Evolutionary conservation across 1,284 basidiomycete species (phyloP).

Genomic region (Coniferiporia weirii): DNA sequence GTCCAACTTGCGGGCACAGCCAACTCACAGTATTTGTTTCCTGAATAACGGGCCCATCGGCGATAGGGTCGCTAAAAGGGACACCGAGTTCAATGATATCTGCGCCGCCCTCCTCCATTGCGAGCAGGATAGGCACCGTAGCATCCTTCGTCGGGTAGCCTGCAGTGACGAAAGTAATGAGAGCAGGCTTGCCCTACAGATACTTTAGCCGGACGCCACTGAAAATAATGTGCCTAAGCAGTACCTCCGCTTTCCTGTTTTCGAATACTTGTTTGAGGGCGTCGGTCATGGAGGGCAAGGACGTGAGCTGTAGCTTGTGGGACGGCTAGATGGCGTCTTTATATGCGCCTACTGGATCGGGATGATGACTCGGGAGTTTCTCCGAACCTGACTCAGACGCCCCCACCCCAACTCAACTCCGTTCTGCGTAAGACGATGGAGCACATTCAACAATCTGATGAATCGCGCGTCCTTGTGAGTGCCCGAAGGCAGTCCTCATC

Average conservation of each 20-base stretch:
- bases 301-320: slow-evolving; percentile 7
- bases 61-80: slow-evolving; percentile 95
- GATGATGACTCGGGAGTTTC: neutral
- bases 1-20: neutral
- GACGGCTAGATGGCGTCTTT: slow-evolving; percentile 15
- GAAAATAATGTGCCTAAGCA: neutral
- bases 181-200: slow-evolving; percentile 59
- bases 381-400: neutral
- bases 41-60: slow-evolving; percentile 91
- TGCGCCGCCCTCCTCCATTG: slow-evolving; percentile 88
- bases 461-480: slow-evolving; percentile 62
- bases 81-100: slow-evolving; percentile 96
- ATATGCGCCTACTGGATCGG: slow-evolving; percentile 13
- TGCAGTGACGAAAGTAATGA: slow-evolving; percentile 89
- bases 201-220: slow-evolving; percentile 1
- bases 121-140: slow-evolving; percentile 85
- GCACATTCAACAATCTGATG: slow-evolving; percentile 40
- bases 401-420: neutral
- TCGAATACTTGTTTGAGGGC: slow-evolving; percentile 72
- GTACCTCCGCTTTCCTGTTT: slow-evolving; percentile 62
- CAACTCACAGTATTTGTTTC: slow-evolving; percentile 79
- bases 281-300: slow-evolving; percentile 52
- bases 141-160: slow-evolving; percentile 77
- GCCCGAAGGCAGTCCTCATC: neutral
- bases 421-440: slow-evolving; percentile 6